These are phyloP conservation scores for Coniella vitis DNA, from an alignment of 2,329 filamentous ascomycete genomes.

Conservation along the genomic window DNA sequence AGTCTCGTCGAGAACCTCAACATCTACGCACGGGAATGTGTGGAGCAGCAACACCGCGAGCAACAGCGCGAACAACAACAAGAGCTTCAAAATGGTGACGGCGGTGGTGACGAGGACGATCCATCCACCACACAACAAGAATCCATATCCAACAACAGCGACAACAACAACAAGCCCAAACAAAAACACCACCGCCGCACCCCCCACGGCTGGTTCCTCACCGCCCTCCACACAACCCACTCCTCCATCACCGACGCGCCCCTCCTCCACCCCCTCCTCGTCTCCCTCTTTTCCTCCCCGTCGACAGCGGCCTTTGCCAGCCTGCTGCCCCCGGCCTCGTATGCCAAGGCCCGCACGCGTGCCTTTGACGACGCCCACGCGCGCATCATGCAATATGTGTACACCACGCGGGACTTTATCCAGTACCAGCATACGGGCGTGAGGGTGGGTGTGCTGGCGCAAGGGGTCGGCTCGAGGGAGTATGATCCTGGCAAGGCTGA, in stretches of 20 bases:
- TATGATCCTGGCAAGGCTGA: constrained; percentile 11
- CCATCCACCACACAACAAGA: too few species aligned
- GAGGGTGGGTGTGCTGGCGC: constrained; percentile 1
- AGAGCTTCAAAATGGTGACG: constrained; percentile 17
- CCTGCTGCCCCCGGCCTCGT: too few species aligned
- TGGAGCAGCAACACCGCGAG: not conserved
- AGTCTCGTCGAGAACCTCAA: constrained; percentile 42
- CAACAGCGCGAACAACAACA: not conserved
- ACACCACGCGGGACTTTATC: constrained; percentile 48
- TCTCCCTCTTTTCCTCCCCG: constrained; percentile 52
- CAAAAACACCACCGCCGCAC: not conserved
- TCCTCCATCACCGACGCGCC: constrained; percentile 62
- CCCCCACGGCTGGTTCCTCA: constrained; percentile 45
- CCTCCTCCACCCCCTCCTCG: constrained; percentile 53
- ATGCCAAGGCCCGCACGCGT: too few species aligned
- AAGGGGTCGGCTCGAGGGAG: constrained; percentile 7
- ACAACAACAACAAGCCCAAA: too few species aligned
- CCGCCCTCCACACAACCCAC: constrained; percentile 49
- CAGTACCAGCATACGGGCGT: constrained; percentile 9
- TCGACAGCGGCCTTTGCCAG: too few species aligned
- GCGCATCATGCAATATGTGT: constrained; percentile 54
- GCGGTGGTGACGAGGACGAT: too few species aligned
- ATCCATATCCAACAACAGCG: too few species aligned
- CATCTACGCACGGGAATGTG: not conserved
- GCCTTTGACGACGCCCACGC: too few species aligned